These are phyloP conservation scores for Combretum micranthum DNA, from an alignment of 345 rosid genomes.

Conservation along the genomic window DNA sequence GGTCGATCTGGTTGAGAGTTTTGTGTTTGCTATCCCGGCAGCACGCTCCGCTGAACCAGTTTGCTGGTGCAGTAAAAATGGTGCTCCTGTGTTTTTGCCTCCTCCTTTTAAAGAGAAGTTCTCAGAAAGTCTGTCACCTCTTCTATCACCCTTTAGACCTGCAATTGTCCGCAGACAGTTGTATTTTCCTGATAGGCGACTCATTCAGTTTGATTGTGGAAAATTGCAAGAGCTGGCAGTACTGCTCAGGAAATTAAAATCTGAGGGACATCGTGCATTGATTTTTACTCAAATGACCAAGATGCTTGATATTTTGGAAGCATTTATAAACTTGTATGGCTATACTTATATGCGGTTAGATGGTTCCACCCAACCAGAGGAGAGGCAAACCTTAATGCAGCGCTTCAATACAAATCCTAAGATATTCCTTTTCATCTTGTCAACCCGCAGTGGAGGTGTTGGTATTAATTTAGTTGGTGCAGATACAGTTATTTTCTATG, in stretches of 20 bases:
- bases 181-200: constrained; percentile 95
- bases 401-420: constrained; percentile 98
- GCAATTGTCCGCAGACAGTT: constrained; percentile 94
- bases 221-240: constrained; percentile 95
- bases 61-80: constrained; percentile 81
- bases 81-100: constrained; percentile 51
- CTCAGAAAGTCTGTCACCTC: constrained; percentile 65
- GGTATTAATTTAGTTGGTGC: constrained; percentile 99
- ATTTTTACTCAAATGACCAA: constrained; percentile 99
- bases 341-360: constrained; percentile 99
- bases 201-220: constrained; percentile 99
- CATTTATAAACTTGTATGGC: constrained; percentile 89
- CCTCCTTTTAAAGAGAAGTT: constrained; percentile 52
- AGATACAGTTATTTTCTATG: constrained; percentile 98
- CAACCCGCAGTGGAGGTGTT: constrained; percentile 99
- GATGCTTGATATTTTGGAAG: constrained; percentile 99
- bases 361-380: constrained; percentile 99
- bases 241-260: constrained; percentile 81
- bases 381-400: constrained; percentile 99
- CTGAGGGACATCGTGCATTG: constrained; percentile 92
- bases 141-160: constrained; percentile 80
- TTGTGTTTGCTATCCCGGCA: constrained; percentile 93
- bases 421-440: constrained; percentile 89
- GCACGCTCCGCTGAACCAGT: constrained; percentile 74
- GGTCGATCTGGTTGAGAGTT: constrained; percentile 73